phyloP scores from a whole-genome alignment of 73 alveolate genomes.

The Symbiodinium natans region DNA sequence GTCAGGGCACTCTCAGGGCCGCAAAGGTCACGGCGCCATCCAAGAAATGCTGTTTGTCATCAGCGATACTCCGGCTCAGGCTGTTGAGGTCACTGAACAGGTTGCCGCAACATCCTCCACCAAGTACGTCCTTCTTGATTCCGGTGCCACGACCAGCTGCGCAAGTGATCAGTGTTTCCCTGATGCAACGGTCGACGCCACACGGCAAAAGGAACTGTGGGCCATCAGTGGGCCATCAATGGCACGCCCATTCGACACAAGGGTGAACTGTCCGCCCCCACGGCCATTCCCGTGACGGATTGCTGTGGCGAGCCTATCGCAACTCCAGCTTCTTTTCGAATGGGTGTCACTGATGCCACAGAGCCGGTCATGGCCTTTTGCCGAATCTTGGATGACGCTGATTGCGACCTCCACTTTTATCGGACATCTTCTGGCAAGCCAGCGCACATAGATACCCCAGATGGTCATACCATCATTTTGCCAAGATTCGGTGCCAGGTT shows the following conservation, averaged over 20 bases:
- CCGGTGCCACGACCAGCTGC: conserved; percentile 32
- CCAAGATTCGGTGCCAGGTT: conserved; percentile 30
- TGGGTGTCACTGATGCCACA: not conserved
- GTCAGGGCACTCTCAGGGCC: not conserved
- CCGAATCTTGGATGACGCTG: conserved; percentile 17
- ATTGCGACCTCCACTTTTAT: conserved; percentile 32
- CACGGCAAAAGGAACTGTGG: conserved; percentile 2
- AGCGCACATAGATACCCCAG: not conserved
- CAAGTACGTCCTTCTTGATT: not conserved
- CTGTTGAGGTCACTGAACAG: not conserved
- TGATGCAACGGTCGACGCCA: not conserved
- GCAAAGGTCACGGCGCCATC: not conserved
- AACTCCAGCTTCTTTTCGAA: not conserved
- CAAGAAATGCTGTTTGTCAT: not conserved
- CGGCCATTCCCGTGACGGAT: not conserved
- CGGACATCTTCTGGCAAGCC: conserved; percentile 19
- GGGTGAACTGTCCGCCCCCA: conserved; percentile 4
- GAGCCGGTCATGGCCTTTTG: not conserved
- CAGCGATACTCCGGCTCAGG: too few species aligned
- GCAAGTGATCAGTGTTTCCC: not conserved
- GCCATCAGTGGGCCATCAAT: too few species aligned
- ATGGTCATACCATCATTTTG: conserved; percentile 6
- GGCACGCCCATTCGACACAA: conserved; percentile 23
- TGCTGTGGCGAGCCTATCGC: not conserved
- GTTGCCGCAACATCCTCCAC: not conserved